Evolutionary conservation across 345 rosid species (phyloP).

Genomic region (Abelmoschus esculentus): DNA sequence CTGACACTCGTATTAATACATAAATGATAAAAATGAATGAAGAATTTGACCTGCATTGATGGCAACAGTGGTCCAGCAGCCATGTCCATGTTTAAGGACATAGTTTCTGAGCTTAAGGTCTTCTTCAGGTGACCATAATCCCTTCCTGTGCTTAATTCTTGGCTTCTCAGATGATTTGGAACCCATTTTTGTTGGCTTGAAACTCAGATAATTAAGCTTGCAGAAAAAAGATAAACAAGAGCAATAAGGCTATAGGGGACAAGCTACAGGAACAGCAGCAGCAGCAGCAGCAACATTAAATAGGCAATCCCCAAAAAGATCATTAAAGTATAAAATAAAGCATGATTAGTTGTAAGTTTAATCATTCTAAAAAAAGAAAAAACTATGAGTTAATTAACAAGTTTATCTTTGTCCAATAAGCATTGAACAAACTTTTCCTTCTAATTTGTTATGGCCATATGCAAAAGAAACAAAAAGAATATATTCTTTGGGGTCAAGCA

Average conservation of each 20-base stretch:
- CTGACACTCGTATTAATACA: too few species aligned
- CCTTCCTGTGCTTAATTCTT: constrained; percentile 66
- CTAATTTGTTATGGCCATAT: too few species aligned
- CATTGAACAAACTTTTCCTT: too few species aligned
- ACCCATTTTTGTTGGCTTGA: constrained; percentile 18
- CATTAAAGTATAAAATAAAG: neutral
- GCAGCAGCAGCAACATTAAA: neutral
- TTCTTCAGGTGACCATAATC: constrained; percentile 99
- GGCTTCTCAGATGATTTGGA: constrained; percentile 41
- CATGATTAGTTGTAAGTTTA: neutral
- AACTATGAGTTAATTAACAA: neutral
- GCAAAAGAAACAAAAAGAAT: too few species aligned
- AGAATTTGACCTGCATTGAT: constrained; percentile 54
- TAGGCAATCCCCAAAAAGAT: neutral
- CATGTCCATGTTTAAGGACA: constrained; percentile 61
- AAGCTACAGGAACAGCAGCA: neutral
- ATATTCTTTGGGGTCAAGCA: too few species aligned
- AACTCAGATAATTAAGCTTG: too few species aligned
- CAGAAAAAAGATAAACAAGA: neutral
- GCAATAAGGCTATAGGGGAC: neutral
- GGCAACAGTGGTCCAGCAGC: constrained; percentile 88
- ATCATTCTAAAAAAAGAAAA: too few species aligned
- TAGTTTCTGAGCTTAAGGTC: constrained; percentile 64
- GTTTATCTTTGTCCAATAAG: neutral
- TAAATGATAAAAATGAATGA: neutral